Evolutionary conservation across 805 yeast species (phyloP).

Genomic region (Tetrapisispora arboricola): DNA sequence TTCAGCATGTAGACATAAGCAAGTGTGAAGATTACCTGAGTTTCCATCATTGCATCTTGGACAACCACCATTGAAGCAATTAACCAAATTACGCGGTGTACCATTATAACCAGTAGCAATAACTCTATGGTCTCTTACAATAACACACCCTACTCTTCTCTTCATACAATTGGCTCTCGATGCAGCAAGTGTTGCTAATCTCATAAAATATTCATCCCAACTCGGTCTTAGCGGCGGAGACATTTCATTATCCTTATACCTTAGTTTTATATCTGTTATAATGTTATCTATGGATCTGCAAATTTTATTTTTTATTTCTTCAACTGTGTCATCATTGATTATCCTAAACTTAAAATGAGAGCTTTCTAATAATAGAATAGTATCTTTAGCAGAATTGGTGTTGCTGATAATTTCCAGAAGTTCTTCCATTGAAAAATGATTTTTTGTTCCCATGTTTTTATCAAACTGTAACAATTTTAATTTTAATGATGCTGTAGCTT

Average conservation of each 20-base stretch:
- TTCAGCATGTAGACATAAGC: slow-evolving; percentile 93
- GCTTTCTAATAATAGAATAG: slow-evolving; percentile 16
- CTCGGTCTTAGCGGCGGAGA: slow-evolving; percentile 51
- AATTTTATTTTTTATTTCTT: slow-evolving; percentile 5
- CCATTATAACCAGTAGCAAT: slow-evolving; percentile 97
- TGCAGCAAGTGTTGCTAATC: slow-evolving; percentile 86
- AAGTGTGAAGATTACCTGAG: slow-evolving; percentile 65
- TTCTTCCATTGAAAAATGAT: slow-evolving; percentile 16
- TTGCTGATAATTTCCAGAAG: slow-evolving; percentile 31
- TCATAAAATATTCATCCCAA: slow-evolving; percentile 97
- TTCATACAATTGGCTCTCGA: slow-evolving; percentile 93
- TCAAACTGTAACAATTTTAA: slow-evolving; percentile 5
- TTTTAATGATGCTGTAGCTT: slow-evolving; percentile 55
- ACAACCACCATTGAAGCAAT: slow-evolving; percentile 97
- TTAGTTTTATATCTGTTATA: slow-evolving; percentile 9
- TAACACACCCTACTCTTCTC: slow-evolving; percentile 91
- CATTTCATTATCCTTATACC: slow-evolving; percentile 8
- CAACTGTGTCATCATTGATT: slow-evolving; percentile 3
- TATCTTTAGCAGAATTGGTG: slow-evolving; percentile 11
- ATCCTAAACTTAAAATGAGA: slow-evolving; percentile 19
- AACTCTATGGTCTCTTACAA: slow-evolving; percentile 76
- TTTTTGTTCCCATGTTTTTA: not conserved
- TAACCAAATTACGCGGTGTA: slow-evolving; percentile 77
- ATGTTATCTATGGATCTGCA: slow-evolving; percentile 9
- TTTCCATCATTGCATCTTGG: slow-evolving; percentile 69